Base-by-base conservation (phyloP, 805 yeast species). In the Ogataea trehaloabstinens region DNA sequence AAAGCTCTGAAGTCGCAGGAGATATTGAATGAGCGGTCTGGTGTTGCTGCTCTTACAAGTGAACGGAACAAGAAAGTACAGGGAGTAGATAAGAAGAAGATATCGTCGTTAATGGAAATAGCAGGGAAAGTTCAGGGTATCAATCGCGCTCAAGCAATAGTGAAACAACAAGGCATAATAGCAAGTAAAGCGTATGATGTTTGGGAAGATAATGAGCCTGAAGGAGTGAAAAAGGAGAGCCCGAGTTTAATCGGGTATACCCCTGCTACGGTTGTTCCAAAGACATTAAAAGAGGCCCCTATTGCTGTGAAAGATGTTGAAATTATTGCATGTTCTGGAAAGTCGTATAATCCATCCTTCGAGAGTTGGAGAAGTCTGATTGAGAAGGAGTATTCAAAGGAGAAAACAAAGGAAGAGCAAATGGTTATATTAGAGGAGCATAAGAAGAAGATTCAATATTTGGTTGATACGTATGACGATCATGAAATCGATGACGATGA, bases 271-370 rank as follows among this genome's bases (percentile, higher is more conserved):
- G 60, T 58, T 4, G 67, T 62, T 4, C 91, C 93, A 11, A 60
- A 58, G 19, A 82, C 90, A 2, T 51, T 80, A 48, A 68, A 61
- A 33, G 60, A 65, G 22, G 66, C 66, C 3, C 82, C 95, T 1
- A 58, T 80, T n/a, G 52, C 52, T 29, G 74, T 86, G 13, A 72
- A 68, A 41, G 71, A 71, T n/a, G 52, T 65, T 33, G 80, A 70
- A 15, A 60, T 50, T 2, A 40, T 80, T 3, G 89, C 95, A 10
- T 82, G 82, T 52, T 93, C 82, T 2, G 98, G 98, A 39, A 85
- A 84, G 60, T 90, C 98, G 2, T 93, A 88, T 58, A 93, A 93
- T 58, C 99, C 99, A 19, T 74, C 91, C 10, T 68, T 81, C 47
- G 84, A 82, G 40, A 78, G 85, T 19, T 93, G 99, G 99, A 78